A percentile compares a stretch with the other conserved stretches of the same genome.
phyloP scores from a whole-genome alignment of 495 filamentous ascomycete species.

The Lophium mytilinum region DNA sequence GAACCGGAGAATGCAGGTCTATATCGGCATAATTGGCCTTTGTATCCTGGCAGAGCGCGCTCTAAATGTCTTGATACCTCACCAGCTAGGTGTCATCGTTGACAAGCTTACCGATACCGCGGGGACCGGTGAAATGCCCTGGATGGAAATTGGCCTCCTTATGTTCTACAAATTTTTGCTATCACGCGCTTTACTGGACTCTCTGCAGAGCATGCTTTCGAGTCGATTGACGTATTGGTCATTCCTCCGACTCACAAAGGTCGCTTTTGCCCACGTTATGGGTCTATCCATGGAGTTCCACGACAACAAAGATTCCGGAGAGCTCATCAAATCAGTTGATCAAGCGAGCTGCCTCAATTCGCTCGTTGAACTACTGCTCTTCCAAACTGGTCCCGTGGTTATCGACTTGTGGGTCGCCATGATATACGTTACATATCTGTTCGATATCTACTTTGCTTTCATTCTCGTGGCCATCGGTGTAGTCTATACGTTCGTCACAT shows the following conservation, averaged over 20 bases:
- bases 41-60: slow-evolving; percentile 24
- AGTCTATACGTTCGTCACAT: slow-evolving; percentile 50
- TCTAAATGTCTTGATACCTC: slow-evolving; percentile 28
- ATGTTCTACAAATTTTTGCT: slow-evolving; percentile 18
- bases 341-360: slow-evolving; percentile 55
- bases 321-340: slow-evolving; percentile 56
- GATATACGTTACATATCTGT: slow-evolving; percentile 56
- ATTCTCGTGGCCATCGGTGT: slow-evolving; percentile 54
- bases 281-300: slow-evolving; percentile 73
- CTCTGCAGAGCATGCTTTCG: slow-evolving; percentile 11
- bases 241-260: slow-evolving; percentile 50
- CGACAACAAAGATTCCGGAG: slow-evolving; percentile 61
- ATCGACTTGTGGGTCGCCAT: slow-evolving; percentile 62
- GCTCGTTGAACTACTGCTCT: slow-evolving; percentile 57
- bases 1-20: slow-evolving; percentile 22
- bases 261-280: slow-evolving; percentile 69
- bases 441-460: slow-evolving; percentile 65
- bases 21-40: slow-evolving; percentile 14
- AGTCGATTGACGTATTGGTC: slow-evolving; percentile 52
- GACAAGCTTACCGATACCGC: slow-evolving; percentile 10
- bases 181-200: background rate
- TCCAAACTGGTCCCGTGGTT: slow-evolving; percentile 59
- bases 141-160: slow-evolving; percentile 25
- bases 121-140: slow-evolving; percentile 23
- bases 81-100: slow-evolving; percentile 28